These are phyloP conservation scores for Aureobasidium vineae DNA, from an alignment of 2,329 filamentous ascomycete species.

Conservation along the genomic window DNA sequence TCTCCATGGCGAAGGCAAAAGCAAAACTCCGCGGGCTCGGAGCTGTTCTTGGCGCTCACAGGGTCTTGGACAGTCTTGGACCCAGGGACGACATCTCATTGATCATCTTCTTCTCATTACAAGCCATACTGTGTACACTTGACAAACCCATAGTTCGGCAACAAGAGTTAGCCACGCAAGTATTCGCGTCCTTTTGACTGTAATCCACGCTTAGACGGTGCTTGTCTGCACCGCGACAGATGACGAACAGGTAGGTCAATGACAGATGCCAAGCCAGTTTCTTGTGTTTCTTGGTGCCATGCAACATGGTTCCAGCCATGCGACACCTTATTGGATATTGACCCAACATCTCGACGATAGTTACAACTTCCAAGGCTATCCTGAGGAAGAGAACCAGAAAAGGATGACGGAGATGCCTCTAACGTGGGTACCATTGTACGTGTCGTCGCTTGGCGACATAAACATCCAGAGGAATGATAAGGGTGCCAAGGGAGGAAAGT, in stretches of 20 bases:
- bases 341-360: constrained; percentile 17
- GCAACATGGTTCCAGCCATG: constrained; percentile 8
- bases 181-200: not conserved
- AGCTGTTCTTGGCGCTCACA: not conserved
- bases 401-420: constrained; percentile 7
- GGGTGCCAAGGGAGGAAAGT: constrained; percentile 19
- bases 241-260: constrained; percentile 12
- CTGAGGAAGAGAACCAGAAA: not conserved
- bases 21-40: constrained; percentile 18
- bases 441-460: constrained; percentile 17
- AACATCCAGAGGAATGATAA: constrained; percentile 21
- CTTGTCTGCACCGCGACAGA: not conserved
- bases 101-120: not conserved
- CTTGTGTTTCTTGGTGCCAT: constrained; percentile 26
- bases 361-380: constrained; percentile 6
- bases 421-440: constrained; percentile 16
- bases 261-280: constrained; percentile 17
- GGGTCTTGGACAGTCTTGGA: constrained; percentile 16
- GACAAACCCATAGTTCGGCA: not conserved
- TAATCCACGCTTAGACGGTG: not conserved
- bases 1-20: constrained; percentile 6
- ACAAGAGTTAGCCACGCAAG: not conserved
- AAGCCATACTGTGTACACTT: not conserved
- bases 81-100: not conserved
- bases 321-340: constrained; percentile 19